phyloP scores from a whole-genome alignment of 345 rosid species.

The Balakata baccata region DNA sequence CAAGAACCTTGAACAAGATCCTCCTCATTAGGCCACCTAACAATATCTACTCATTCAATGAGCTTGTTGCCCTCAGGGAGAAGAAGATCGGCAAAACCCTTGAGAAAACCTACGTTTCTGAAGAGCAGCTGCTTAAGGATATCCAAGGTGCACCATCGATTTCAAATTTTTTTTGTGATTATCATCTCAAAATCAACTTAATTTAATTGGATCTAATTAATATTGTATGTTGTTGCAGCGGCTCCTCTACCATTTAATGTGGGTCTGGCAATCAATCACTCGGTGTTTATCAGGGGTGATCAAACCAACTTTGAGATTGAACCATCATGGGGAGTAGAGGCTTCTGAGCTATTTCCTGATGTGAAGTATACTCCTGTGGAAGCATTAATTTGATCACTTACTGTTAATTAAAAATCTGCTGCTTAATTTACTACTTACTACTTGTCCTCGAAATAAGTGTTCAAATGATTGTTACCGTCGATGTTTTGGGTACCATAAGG shows the following conservation, averaged over 20 bases:
- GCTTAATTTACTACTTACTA: background rate
- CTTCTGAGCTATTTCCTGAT: slow-evolving; percentile 27
- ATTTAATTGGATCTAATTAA: no score
- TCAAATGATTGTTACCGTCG: no score
- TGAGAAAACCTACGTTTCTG: slow-evolving; percentile 24
- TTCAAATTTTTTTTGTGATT: no score
- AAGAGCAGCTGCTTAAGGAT: slow-evolving; percentile 31
- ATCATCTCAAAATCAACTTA: no score
- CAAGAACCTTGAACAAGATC: slow-evolving; percentile 37
- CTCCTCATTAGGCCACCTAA: slow-evolving; percentile 25
- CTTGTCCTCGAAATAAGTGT: no score
- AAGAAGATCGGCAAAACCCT: slow-evolving; percentile 34
- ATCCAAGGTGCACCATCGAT: slow-evolving; percentile 25
- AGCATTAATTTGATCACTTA: slow-evolving; percentile 15
- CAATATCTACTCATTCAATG: slow-evolving; percentile 27
- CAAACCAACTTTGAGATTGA: slow-evolving; percentile 28
- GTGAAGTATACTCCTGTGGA: slow-evolving; percentile 26
- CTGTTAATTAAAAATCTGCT: background rate
- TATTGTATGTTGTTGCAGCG: slow-evolving; percentile 4
- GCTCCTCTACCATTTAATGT: slow-evolving; percentile 20
- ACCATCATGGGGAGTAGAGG: slow-evolving; percentile 25
- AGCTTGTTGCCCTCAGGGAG: slow-evolving; percentile 35
- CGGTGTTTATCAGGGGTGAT: slow-evolving; percentile 22
- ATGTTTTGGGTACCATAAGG: no score
- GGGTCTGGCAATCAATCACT: slow-evolving; percentile 18